These are phyloP conservation scores for Trametes punicea DNA, from an alignment of 768 basidiomycete genomes.

Conservation along the genomic window DNA sequence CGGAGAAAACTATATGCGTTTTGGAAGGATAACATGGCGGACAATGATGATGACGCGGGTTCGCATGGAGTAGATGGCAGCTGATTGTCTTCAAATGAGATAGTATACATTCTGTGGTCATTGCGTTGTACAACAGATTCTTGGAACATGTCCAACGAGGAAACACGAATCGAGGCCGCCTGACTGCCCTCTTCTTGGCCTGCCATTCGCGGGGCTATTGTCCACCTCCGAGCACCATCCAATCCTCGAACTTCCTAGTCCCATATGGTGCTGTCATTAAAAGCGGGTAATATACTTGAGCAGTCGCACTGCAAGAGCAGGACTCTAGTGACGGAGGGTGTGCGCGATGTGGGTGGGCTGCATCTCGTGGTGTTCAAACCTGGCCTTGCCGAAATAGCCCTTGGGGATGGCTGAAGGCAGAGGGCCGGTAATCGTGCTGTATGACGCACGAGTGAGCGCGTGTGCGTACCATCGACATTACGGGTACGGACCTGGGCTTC, in stretches of 20 bases:
- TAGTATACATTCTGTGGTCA: conserved; percentile 7
- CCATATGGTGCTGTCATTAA: conserved; percentile 20
- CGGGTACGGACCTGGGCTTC: conserved; percentile 23
- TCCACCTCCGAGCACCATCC: too few relatives aligned
- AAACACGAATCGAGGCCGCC: background rate
- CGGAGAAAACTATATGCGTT: conserved; percentile 80
- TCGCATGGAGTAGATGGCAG: conserved; percentile 17
- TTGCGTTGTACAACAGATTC: conserved; percentile 12
- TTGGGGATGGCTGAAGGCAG: conserved; percentile 22
- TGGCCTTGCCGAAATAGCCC: conserved; percentile 20
- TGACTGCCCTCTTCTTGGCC: too few relatives aligned
- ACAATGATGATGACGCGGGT: conserved; percentile 40
- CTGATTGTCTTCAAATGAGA: background rate
- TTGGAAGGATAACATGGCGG: conserved; percentile 61
- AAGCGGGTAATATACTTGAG: conserved; percentile 12
- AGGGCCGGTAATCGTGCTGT: conserved; percentile 15
- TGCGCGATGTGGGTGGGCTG: conserved; percentile 16
- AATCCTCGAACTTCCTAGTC: conserved; percentile 1
- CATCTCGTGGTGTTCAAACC: conserved; percentile 14
- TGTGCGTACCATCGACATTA: background rate
- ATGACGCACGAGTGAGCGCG: background rate
- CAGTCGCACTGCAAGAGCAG: conserved; percentile 4
- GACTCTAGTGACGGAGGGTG: conserved; percentile 9
- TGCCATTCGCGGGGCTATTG: too few relatives aligned
- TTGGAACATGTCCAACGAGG: background rate